phyloP scores from a whole-genome alignment of 1,139 yeast genomes.

The Yamadazyma jaroonii region DNA sequence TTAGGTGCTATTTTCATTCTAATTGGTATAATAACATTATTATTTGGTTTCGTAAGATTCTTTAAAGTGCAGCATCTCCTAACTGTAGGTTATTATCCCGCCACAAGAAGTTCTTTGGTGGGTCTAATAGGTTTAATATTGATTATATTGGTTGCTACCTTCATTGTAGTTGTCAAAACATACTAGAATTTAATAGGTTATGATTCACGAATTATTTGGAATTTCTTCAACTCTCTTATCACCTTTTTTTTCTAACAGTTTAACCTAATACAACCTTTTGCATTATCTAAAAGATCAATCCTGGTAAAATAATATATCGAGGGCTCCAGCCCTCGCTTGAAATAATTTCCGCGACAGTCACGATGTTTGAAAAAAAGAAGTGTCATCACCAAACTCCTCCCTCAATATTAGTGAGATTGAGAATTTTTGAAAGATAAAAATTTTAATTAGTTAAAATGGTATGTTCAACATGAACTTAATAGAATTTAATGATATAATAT shows the following conservation, averaged over 20 bases:
- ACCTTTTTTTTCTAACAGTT: background rate
- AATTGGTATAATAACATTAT: conserved; percentile 33
- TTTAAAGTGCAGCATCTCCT: conserved; percentile 33
- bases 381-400: conserved; percentile 1
- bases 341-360: conserved; percentile 5
- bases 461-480: conserved; percentile 1
- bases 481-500: background rate
- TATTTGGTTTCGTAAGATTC: conserved; percentile 32
- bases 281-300: too few relatives aligned
- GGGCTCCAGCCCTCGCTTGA: conserved; percentile 6
- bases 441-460: conserved; percentile 6
- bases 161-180: conserved; percentile 20
- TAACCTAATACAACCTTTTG: too few relatives aligned
- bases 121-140: conserved; percentile 19
- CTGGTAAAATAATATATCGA: background rate
- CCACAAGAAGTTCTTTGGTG: conserved; percentile 24
- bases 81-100: conserved; percentile 27
- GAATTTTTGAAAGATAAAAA: conserved; percentile 2
- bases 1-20: conserved; percentile 34
- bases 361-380: background rate
- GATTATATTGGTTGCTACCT: conserved; percentile 22
- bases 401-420: background rate
- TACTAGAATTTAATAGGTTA: background rate
- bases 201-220: background rate
- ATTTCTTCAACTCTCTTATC: too few relatives aligned